These are phyloP conservation scores for Spinellus fusiger DNA, from an alignment of 192 early-diverging fungal species.

Conservation along the genomic window DNA sequence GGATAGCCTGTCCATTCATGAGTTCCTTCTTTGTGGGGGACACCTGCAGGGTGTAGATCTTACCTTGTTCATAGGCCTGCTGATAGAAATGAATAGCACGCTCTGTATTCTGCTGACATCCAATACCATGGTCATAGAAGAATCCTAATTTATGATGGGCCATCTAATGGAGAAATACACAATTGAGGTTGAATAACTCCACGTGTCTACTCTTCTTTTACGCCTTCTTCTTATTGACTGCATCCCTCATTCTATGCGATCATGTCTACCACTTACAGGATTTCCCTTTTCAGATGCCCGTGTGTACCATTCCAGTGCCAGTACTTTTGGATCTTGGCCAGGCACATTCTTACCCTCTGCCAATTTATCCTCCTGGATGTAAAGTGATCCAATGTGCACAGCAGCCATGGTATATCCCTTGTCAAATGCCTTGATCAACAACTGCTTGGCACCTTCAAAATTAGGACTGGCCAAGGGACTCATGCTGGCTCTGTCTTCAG, in stretches of 20 bases:
- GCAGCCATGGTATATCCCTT: slow-evolving; percentile 47
- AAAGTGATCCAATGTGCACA: slow-evolving; percentile 45
- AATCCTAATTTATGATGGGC: slow-evolving; percentile 46
- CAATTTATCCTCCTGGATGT: slow-evolving; percentile 41
- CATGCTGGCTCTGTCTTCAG: slow-evolving; percentile 28
- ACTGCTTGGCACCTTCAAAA: slow-evolving; percentile 39
- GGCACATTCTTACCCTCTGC: slow-evolving; percentile 39
- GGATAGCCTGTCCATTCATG: slow-evolving; percentile 33
- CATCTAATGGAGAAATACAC: slow-evolving; percentile 29
- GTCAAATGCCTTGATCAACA: slow-evolving; percentile 42
- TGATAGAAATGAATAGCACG: slow-evolving; percentile 36
- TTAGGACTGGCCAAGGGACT: slow-evolving; percentile 39
- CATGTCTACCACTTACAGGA: slow-evolving; percentile 30
- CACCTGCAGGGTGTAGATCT: not conserved
- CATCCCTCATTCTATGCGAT: no score
- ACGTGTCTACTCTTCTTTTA: no score
- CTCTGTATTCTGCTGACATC: slow-evolving; percentile 31
- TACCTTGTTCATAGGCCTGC: slow-evolving; percentile 43
- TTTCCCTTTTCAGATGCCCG: slow-evolving; percentile 41
- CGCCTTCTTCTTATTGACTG: not conserved
- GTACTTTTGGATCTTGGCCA: slow-evolving; percentile 41
- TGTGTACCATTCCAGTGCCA: slow-evolving; percentile 39
- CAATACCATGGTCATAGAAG: slow-evolving; percentile 42
- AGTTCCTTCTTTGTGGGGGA: no score
- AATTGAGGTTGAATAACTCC: not conserved